Percentiles rank a stretch among this genome's conserved stretches.
Conservation (phyloP, 129 eudicot species). For the Gnaphalium uliginosum region DNA sequence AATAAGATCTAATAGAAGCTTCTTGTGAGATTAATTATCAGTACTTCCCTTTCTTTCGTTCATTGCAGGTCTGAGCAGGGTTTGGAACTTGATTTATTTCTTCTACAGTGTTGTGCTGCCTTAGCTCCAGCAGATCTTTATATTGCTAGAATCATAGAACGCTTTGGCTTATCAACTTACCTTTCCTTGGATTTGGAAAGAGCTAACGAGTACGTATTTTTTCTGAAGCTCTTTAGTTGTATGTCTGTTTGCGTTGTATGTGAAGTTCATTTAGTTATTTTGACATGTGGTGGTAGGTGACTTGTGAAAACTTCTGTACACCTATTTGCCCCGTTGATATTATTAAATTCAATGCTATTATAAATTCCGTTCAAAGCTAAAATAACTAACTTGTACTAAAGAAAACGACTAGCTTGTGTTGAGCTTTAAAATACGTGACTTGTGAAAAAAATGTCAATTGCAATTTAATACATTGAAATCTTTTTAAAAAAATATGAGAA, state of each 20-base stretch:
- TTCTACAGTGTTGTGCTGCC: slow-evolving; percentile 97
- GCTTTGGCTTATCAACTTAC: slow-evolving; percentile 76
- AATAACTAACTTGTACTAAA: not conserved
- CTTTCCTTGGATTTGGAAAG: slow-evolving; percentile 66
- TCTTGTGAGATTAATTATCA: slow-evolving; percentile 4
- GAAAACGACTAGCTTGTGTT: not conserved
- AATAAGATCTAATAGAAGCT: not conserved
- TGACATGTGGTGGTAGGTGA: not conserved
- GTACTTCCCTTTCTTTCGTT: slow-evolving; percentile 3
- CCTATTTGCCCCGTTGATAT: not conserved
- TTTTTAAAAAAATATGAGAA: too few relatives aligned
- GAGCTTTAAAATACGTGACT: not conserved
- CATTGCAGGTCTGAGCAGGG: slow-evolving; percentile 88
- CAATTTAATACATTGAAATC: slow-evolving; percentile 7
- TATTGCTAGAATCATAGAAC: slow-evolving; percentile 70
- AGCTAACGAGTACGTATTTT: slow-evolving; percentile 75
- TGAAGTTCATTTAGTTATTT: not conserved
- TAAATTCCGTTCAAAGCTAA: not conserved
- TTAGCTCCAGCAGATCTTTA: slow-evolving; percentile 93
- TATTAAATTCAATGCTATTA: not conserved
- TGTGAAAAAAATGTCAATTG: not conserved
- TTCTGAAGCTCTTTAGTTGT: not conserved
- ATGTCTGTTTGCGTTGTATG: not conserved
- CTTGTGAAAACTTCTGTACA: not conserved
- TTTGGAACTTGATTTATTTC: slow-evolving; percentile 89